Evolutionary conservation across 352 stramenopile genomes (phyloP).

Genomic region (Plasmopara muralis): DNA sequence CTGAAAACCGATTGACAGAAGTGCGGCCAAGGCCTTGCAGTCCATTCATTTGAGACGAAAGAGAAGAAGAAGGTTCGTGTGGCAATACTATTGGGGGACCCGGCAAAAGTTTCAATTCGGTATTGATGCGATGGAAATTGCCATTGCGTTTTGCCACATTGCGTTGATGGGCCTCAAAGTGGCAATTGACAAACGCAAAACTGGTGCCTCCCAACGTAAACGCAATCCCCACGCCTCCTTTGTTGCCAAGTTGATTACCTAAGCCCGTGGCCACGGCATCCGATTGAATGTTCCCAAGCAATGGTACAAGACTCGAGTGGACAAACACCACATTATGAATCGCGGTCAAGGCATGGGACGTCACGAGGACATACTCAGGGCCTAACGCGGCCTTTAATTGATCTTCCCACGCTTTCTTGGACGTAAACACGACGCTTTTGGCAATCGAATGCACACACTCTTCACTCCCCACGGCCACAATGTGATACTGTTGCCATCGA

Average conservation of each 20-base stretch:
- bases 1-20: conserved; percentile 25
- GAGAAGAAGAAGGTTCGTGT: neutral
- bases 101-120: conserved; percentile 47
- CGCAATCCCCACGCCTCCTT: conserved; percentile 90
- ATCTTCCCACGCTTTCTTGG: conserved; percentile 80
- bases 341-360: conserved; percentile 87
- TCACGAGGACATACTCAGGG: conserved; percentile 84
- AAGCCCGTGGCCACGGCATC: conserved; percentile 90
- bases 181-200: conserved; percentile 90
- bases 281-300: conserved; percentile 84
- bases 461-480: conserved; percentile 87
- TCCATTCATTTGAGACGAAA: neutral
- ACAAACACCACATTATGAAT: conserved; percentile 93
- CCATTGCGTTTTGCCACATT: conserved; percentile 84
- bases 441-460: conserved; percentile 92
- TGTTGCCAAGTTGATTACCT: conserved; percentile 94
- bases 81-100: neutral
- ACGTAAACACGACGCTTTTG: conserved; percentile 90
- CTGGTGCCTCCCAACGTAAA: conserved; percentile 69
- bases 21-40: conserved; percentile 28
- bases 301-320: conserved; percentile 74
- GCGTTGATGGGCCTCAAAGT: conserved; percentile 92
- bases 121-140: conserved; percentile 87
- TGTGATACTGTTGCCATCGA: conserved; percentile 72
- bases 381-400: conserved; percentile 53